Conservation (phyloP, 257 asterid genomes). For the Lycium barbarum region DNA sequence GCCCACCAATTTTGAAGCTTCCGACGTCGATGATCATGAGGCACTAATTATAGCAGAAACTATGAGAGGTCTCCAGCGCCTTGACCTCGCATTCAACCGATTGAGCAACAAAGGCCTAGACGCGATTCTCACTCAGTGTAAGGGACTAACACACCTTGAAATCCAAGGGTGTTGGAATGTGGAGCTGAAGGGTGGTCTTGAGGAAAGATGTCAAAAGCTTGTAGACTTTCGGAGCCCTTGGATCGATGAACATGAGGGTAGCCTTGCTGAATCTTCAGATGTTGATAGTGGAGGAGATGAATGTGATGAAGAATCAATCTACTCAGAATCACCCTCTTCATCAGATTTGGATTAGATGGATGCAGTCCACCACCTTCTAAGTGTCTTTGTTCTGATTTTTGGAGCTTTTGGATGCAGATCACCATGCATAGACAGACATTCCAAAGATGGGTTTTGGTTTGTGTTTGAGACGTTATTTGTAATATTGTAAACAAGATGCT, state of each 20-base stretch:
- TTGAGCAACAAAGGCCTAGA: slow-evolving; percentile 23
- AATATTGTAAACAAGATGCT: not conserved
- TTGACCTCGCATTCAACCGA: slow-evolving; percentile 25
- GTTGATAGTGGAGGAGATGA: not conserved
- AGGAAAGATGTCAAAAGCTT: slow-evolving; percentile 30
- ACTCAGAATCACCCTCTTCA: slow-evolving; percentile 25
- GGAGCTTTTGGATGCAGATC: not conserved
- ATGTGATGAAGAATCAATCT: not conserved
- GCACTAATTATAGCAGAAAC: slow-evolving; percentile 30
- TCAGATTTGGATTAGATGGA: slow-evolving; percentile 16
- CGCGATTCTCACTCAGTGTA: slow-evolving; percentile 32
- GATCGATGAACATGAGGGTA: slow-evolving; percentile 5
- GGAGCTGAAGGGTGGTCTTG: slow-evolving; percentile 33
- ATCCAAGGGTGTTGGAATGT: slow-evolving; percentile 33
- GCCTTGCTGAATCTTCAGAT: slow-evolving; percentile 4
- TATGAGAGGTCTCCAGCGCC: slow-evolving; percentile 34
- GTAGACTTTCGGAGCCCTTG: slow-evolving; percentile 17
- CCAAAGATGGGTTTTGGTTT: not conserved
- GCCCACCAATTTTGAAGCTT: not conserved
- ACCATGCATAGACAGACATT: not conserved
- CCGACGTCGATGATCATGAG: slow-evolving; percentile 23
- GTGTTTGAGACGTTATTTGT: not conserved
- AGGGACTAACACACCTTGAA: slow-evolving; percentile 27
- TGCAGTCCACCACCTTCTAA: not conserved
- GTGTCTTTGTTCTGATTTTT: not conserved